A percentile compares a stretch with the other conserved stretches of the same genome.
phyloP scores from a whole-genome alignment of 1,284 basidiomycete genomes.

The Pascua guehoae region DNA sequence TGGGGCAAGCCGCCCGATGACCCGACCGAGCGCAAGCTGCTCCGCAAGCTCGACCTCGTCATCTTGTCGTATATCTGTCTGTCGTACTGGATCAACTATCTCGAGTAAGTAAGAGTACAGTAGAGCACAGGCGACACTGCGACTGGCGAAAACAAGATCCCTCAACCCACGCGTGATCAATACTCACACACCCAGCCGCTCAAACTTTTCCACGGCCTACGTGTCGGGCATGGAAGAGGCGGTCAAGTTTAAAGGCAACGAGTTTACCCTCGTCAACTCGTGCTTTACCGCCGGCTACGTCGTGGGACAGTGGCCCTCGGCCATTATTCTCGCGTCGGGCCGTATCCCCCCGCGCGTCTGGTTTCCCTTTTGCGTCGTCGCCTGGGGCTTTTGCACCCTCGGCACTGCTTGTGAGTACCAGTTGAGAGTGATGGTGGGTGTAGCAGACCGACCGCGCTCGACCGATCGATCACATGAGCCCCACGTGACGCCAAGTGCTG shows the following conservation, averaged over 20 bases:
- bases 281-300: constrained; percentile 41
- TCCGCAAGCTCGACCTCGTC: constrained; percentile 36
- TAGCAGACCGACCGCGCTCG: no score
- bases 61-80: constrained; percentile 33
- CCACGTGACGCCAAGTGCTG: no score
- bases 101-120: constrained; percentile 4
- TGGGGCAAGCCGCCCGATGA: constrained; percentile 34
- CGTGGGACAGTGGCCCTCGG: constrained; percentile 35
- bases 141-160: no score
- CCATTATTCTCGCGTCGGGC: constrained; percentile 35
- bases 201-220: constrained; percentile 21
- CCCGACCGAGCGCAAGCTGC: constrained; percentile 31
- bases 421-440: no score
- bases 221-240: constrained; percentile 37
- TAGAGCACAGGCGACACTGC: no score
- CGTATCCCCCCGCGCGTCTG: constrained; percentile 35
- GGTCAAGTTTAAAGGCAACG: constrained; percentile 20
- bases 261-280: constrained; percentile 29
- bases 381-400: constrained; percentile 34
- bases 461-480: no score
- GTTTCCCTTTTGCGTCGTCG: constrained; percentile 38
- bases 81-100: constrained; percentile 16
- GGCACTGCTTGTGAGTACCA: constrained; percentile 14
- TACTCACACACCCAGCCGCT: not conserved
- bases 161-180: not conserved